phyloP scores from a whole-genome alignment of 768 basidiomycete genomes.

The Tubosaeta brunneosetosa region DNA sequence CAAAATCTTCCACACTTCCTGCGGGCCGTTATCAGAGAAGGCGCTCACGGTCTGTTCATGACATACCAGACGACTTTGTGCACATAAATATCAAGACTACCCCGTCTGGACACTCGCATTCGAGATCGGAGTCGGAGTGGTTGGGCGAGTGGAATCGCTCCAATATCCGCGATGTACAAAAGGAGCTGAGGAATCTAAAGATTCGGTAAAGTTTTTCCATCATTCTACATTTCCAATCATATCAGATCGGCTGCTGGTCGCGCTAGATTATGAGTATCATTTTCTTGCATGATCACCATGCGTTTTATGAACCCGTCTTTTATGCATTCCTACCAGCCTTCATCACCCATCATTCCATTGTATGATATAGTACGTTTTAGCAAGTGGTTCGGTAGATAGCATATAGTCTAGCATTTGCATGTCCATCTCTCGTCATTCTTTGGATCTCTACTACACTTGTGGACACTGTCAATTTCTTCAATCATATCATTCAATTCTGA shows the following conservation, averaged over 20 bases:
- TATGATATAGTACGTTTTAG: not conserved
- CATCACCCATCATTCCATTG: not conserved
- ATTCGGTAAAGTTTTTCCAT: constrained; percentile 5
- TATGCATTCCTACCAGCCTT: not conserved
- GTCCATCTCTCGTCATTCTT: not conserved
- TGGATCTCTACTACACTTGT: not conserved
- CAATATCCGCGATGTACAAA: constrained; percentile 37
- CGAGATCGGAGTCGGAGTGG: constrained; percentile 29
- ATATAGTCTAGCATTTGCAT: not conserved
- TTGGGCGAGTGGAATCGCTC: constrained; percentile 39
- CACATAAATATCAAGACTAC: not conserved
- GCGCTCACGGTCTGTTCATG: constrained; percentile 17
- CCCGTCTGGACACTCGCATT: not conserved
- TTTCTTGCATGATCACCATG: not conserved
- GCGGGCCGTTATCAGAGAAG: not conserved
- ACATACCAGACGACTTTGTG: not conserved
- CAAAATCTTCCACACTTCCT: not conserved
- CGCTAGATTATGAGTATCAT: not conserved
- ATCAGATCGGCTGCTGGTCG: constrained; percentile 16
- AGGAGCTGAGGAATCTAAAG: constrained; percentile 31
- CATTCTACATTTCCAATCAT: not conserved
- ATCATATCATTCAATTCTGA: not conserved
- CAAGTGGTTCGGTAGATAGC: not conserved
- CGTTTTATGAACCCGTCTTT: not conserved
- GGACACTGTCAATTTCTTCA: not conserved